Evolutionary conservation across 2,329 filamentous ascomycete species (phyloP).

Genomic region (Elsinoe batatas): DNA sequence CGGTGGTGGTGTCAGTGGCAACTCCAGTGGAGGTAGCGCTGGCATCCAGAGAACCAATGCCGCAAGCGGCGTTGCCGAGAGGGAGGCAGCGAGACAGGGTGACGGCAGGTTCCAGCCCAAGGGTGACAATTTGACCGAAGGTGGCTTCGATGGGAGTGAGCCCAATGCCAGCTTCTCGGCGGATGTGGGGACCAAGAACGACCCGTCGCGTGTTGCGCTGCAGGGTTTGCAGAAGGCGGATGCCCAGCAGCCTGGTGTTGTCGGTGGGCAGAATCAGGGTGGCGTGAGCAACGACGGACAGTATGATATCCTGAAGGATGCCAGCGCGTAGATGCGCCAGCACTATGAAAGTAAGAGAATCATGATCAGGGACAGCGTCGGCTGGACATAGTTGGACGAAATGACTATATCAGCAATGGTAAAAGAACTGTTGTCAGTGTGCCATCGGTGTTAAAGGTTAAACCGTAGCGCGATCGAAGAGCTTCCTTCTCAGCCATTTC

Average conservation of each 20-base stretch:
- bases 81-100: not conserved
- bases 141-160: conserved; percentile 32
- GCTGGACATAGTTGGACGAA: not conserved
- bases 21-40: not conserved
- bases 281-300: conserved; percentile 11
- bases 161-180: conserved; percentile 43
- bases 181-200: conserved; percentile 46
- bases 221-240: conserved; percentile 17
- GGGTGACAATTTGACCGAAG: conserved; percentile 43
- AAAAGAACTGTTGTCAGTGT: too few species aligned
- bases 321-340: conserved; percentile 13
- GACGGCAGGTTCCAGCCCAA: conserved; percentile 34
- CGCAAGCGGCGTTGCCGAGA: conserved; percentile 18
- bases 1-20: not conserved
- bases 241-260: conserved; percentile 10
- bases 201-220: conserved; percentile 44
- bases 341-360: conserved; percentile 4
- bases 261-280: conserved; percentile 7
- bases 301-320: conserved; percentile 12
- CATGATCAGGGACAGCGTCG: not conserved
- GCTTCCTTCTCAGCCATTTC: too few species aligned
- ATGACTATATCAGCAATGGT: too few species aligned
- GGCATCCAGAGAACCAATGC: not conserved
- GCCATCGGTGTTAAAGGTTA: too few species aligned
- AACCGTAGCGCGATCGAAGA: too few species aligned